These are phyloP conservation scores for Tuber calosporum DNA, from an alignment of 495 filamentous ascomycete species.

Conservation along the genomic window DNA sequence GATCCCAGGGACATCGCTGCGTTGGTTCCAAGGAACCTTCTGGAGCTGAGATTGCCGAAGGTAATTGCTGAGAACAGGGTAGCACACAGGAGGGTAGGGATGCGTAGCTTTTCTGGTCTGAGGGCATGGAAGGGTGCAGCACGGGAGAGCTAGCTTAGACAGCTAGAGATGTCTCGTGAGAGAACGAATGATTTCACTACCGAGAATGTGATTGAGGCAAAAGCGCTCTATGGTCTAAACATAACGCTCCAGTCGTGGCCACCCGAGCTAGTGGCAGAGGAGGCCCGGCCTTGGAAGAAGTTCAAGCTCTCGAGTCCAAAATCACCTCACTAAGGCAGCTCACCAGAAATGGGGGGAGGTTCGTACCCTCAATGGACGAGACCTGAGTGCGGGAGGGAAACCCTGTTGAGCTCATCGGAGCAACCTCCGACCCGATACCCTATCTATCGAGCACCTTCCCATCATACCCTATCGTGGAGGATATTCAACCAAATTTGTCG, in stretches of 20 bases:
- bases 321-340: not conserved
- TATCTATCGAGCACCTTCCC: not conserved
- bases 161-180: not conserved
- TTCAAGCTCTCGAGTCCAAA: not conserved
- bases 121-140: not conserved
- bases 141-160: not conserved
- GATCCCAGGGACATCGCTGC: not conserved
- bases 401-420: not conserved
- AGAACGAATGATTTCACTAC: not conserved
- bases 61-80: not conserved
- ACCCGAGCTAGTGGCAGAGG: not conserved
- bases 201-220: not conserved
- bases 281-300: not conserved
- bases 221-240: not conserved
- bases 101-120: not conserved
- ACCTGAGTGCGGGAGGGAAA: not conserved
- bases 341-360: not conserved
- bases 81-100: not conserved
- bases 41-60: not conserved
- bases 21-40: conserved; percentile 5
- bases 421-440: not conserved
- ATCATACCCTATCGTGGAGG: not conserved
- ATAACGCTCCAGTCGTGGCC: not conserved
- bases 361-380: not conserved
- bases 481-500: not conserved